Conservation (phyloP, 2,329 filamentous ascomycete genomes). For the Aspergillus versicolor region DNA sequence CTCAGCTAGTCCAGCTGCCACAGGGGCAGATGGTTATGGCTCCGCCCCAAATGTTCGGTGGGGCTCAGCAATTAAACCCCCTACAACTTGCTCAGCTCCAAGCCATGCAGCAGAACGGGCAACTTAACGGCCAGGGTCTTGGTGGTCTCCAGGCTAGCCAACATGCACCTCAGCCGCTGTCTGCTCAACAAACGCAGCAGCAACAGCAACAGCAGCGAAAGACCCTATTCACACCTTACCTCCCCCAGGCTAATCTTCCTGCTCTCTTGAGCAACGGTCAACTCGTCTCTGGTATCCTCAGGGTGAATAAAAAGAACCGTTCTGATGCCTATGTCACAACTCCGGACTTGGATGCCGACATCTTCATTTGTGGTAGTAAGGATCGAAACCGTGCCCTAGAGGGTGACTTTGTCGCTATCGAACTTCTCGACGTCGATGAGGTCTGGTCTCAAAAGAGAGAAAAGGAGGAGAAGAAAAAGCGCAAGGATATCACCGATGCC, state of each 20-base stretch:
- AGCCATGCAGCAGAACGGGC: conserved; percentile 87
- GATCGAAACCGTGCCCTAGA: conserved; percentile 96
- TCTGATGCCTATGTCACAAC: conserved; percentile 98
- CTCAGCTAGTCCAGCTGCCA: conserved; percentile 81
- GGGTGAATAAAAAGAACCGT: conserved; percentile 99
- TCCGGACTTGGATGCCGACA: conserved; percentile 91
- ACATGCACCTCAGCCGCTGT: conserved; percentile 65
- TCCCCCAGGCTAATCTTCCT: conserved; percentile 90
- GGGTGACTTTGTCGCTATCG: conserved; percentile 91
- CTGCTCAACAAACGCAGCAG: conserved; percentile 63
- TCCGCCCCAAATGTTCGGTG: conserved; percentile 73
- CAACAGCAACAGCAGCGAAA: conserved; percentile 91
- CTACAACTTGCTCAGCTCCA: conserved; percentile 89
- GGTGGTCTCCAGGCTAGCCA: conserved; percentile 68
- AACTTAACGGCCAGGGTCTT: conserved; percentile 74
- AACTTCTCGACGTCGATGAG: conserved; percentile 95
- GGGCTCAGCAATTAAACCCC: conserved; percentile 80
- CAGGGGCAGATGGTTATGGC: conserved; percentile 81
- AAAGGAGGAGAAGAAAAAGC: conserved; percentile 99
- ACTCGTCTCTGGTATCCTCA: conserved; percentile 91
- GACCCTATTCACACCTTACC: conserved; percentile 96
- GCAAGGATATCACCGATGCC: conserved; percentile 96
- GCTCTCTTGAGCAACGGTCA: conserved; percentile 88
- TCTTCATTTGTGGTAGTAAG: conserved; percentile 99
- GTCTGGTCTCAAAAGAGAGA: conserved; percentile 99